Base-by-base conservation (phyloP, 805 yeast species). In the Komagataella kurtzmanii region DNA sequence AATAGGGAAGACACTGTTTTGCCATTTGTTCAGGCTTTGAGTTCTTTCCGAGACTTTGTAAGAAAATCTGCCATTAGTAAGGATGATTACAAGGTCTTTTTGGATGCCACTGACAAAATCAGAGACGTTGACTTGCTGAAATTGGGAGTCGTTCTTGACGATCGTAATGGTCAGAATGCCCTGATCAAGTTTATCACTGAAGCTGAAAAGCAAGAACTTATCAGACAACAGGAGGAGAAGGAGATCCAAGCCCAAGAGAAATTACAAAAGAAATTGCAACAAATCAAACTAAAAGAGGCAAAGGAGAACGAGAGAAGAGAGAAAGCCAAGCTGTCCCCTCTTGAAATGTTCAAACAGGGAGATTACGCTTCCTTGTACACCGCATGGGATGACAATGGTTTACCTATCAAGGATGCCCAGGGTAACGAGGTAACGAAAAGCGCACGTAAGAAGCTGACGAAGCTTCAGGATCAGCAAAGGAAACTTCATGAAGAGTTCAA, bases 391-490 rank as follows among this genome's bases (percentile, higher is more conserved):
- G 90, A 76, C 23, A 67, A 75, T 43, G 99, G 99, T 1, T 53
- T 93, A 17, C 99, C 99, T 17, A 74, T 81, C 0, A 81, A 80
- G 61, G 87, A 83, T 56, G 74, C 70, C 40, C 79, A 78, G 7
- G 98, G 98, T 10, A 88, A 81, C 58, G 93, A 85, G 56, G 75
- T 93, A 5, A 76, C 93, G 45, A 93, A 93, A 71, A 86, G 96
- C 64, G 80, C 83, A 70, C 72, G 73, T 54, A 93, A 93, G 77
- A 91, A 91, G 69, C 71, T 93, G 57, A 66, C 71, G 55, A 93
- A 93, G 69, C 83, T 75, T 61, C 81, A 79, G 66, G 88, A 83
- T 51, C 82, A 76, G 49, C 99, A 93, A 65, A 81, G 81, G 62
- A 89, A 89, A 72, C 74, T 90, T 44, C 80, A 89, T 64, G 81